Percentiles rank a stretch among this genome's conserved stretches.
Evolutionary conservation across 2,329 filamentous ascomycete genomes (phyloP).

Genomic region (Endothia cerciana): DNA sequence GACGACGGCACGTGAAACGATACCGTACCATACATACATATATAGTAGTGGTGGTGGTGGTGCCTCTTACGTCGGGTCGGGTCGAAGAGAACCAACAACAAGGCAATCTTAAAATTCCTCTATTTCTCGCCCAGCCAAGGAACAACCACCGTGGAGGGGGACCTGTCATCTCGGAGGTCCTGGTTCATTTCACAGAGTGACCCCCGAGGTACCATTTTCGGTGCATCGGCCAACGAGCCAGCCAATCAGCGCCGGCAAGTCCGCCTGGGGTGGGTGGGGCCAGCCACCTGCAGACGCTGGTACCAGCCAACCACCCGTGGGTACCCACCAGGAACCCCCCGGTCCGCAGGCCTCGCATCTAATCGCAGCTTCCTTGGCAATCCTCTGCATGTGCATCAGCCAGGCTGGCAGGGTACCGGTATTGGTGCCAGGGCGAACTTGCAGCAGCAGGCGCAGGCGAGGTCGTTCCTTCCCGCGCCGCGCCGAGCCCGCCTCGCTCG

Average conservation of each 20-base stretch:
- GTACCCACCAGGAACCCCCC: background rate
- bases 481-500: background rate
- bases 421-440: too few species aligned
- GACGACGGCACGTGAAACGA: background rate
- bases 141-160: conserved; percentile 16
- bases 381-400: background rate
- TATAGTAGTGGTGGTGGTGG: too few species aligned
- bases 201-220: conserved; percentile 10
- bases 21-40: background rate
- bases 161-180: conserved; percentile 9
- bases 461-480: conserved; percentile 11
- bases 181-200: conserved; percentile 12
- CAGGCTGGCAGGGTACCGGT: background rate
- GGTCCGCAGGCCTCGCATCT: conserved; percentile 1
- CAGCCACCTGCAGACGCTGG: conserved; percentile 15
- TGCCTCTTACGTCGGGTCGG: background rate
- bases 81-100: background rate
- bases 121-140: conserved; percentile 19
- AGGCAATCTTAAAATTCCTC: conserved; percentile 9
- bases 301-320: conserved; percentile 10
- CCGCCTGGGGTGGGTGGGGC: conserved; percentile 13
- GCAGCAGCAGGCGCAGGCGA: conserved; percentile 5
- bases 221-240: conserved; percentile 18
- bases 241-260: conserved; percentile 14
- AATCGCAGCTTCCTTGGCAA: conserved; percentile 11